Conservation (phyloP, 2,329 filamentous ascomycete species). For the Cladophialophora chaetospira region DNA sequence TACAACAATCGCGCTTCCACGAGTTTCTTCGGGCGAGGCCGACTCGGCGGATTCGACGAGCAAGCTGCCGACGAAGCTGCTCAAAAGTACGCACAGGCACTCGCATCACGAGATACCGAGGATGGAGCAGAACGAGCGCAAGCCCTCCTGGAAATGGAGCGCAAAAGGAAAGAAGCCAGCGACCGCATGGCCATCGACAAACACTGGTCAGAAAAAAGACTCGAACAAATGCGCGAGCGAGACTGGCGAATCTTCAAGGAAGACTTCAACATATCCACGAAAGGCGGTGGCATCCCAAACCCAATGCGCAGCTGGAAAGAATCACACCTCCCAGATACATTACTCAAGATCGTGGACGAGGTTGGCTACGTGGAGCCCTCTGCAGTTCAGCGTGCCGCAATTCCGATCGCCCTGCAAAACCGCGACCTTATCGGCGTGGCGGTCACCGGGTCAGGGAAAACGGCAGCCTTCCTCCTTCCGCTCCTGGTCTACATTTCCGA, state of each 20-base stretch:
- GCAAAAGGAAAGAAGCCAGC: slow-evolving; percentile 71
- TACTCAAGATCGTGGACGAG: slow-evolving; percentile 78
- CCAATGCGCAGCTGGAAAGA: slow-evolving; percentile 95
- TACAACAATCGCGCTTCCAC: slow-evolving; percentile 69
- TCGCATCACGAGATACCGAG: slow-evolving; percentile 74
- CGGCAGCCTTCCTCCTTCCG: slow-evolving; percentile 89
- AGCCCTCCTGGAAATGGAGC: slow-evolving; percentile 82
- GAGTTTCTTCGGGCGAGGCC: slow-evolving; percentile 69
- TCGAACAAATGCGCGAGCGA: slow-evolving; percentile 92
- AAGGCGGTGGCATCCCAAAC: slow-evolving; percentile 87
- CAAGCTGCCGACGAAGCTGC: slow-evolving; percentile 55
- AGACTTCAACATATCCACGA: slow-evolving; percentile 94
- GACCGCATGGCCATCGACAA: slow-evolving; percentile 76
- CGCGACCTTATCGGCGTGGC: slow-evolving; percentile 98
- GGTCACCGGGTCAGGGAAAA: slow-evolving; percentile 97
- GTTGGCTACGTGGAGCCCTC: slow-evolving; percentile 93
- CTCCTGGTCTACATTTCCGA: slow-evolving; percentile 93
- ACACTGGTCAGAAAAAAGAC: slow-evolving; percentile 91
- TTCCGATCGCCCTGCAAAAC: slow-evolving; percentile 89
- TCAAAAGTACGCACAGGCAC: slow-evolving; percentile 64
- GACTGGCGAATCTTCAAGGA: slow-evolving; percentile 99
- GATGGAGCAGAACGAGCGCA: slow-evolving; percentile 74
- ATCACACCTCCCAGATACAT: slow-evolving; percentile 72
- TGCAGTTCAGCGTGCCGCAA: slow-evolving; percentile 88
- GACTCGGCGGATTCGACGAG: slow-evolving; percentile 66